Evolutionary conservation across 805 yeast genomes (phyloP).

Genomic region (Pichia gijzeniarum): DNA sequence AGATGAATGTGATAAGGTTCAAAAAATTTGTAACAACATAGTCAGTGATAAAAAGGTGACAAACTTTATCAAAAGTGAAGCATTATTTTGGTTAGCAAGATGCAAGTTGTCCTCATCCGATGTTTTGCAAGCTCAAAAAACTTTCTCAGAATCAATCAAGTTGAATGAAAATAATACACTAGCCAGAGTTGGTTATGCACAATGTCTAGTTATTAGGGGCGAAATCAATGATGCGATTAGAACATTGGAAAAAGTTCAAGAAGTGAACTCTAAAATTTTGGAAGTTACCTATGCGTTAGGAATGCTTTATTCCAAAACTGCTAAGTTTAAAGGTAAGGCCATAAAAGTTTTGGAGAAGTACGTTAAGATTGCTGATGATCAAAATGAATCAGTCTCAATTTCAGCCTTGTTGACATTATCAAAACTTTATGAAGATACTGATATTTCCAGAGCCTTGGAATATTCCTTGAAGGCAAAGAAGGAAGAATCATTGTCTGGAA

Average conservation of each 20-base stretch:
- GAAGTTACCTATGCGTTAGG: slow-evolving; percentile 79
- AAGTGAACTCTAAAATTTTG: slow-evolving; percentile 57
- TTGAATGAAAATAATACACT: slow-evolving; percentile 57
- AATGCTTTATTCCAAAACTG: slow-evolving; percentile 51
- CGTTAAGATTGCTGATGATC: slow-evolving; percentile 51
- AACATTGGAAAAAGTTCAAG: slow-evolving; percentile 70
- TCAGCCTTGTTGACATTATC: slow-evolving; percentile 68
- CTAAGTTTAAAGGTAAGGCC: slow-evolving; percentile 40
- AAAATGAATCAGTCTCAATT: slow-evolving; percentile 50
- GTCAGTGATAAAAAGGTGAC: slow-evolving; percentile 35
- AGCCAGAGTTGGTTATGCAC: slow-evolving; percentile 80
- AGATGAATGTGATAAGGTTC: slow-evolving; percentile 50
- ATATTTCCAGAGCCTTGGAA: slow-evolving; percentile 59
- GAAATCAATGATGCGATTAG: slow-evolving; percentile 77
- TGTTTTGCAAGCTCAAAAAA: slow-evolving; percentile 60
- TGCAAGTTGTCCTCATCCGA: slow-evolving; percentile 56
- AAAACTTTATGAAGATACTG: slow-evolving; percentile 59
- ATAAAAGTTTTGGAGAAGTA: slow-evolving; percentile 64
- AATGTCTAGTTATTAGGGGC: slow-evolving; percentile 70
- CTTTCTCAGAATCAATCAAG: slow-evolving; percentile 66
- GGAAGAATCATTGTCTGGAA: slow-evolving; percentile 37
- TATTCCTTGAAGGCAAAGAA: slow-evolving; percentile 42
- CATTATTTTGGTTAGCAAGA: slow-evolving; percentile 82
- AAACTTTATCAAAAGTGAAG: slow-evolving; percentile 46
- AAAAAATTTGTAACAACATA: slow-evolving; percentile 49